Percentiles rank a stretch among this genome's conserved stretches.
Conservation (phyloP, 192 early-diverging fungal genomes). For the Linnemannia zychae region DNA sequence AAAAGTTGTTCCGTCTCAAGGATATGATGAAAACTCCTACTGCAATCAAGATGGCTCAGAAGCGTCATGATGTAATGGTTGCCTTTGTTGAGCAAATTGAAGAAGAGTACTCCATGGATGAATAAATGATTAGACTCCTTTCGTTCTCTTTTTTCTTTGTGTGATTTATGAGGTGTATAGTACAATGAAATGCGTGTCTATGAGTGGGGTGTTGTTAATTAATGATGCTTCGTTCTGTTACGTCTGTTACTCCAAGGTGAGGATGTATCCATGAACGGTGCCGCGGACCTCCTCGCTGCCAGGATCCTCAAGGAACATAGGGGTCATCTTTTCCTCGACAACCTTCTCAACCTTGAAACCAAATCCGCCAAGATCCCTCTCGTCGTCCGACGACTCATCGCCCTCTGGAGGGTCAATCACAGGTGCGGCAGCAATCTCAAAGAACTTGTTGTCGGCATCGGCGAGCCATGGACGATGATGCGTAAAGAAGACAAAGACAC, state of each 20-base stretch:
- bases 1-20: conserved; percentile 75
- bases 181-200: conserved; percentile 13
- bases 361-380: conserved; percentile 66
- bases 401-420: conserved; percentile 31
- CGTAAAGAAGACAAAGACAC: conserved; percentile 84
- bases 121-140: conserved; percentile 13
- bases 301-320: conserved; percentile 92
- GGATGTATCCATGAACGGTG: conserved; percentile 84
- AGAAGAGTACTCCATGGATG: conserved; percentile 64
- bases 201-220: background rate
- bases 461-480: conserved; percentile 88
- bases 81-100: conserved; percentile 70
- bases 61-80: conserved; percentile 70
- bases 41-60: conserved; percentile 67
- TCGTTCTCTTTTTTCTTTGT: background rate
- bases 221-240: no score
- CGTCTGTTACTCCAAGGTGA: conserved; percentile 37
- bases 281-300: conserved; percentile 82
- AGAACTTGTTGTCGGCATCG: conserved; percentile 85
- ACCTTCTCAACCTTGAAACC: conserved; percentile 80
- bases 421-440: conserved; percentile 72
- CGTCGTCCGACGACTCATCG: conserved; percentile 57
- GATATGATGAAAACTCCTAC: conserved; percentile 74
- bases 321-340: conserved; percentile 73
- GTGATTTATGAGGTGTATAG: background rate